Evolutionary conservation across 805 yeast species (phyloP), one percentile per base, ranked within the genome.

Genomic region (Nakazawaea wyomingensis): DNA sequence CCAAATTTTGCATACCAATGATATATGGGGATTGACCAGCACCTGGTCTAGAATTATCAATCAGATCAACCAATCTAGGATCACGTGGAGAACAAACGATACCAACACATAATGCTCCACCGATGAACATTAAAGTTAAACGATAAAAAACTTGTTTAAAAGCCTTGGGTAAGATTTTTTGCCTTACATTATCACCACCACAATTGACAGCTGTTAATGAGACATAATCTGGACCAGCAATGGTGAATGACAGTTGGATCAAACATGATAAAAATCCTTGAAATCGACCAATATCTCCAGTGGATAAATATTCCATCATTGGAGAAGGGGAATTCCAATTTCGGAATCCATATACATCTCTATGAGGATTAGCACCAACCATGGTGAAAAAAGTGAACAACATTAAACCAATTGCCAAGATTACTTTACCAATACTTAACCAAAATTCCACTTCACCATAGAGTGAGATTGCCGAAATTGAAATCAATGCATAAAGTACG

Each of bases 181-280:
- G 72, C 28, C 64, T 62, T 29, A 60, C 59, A 31, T 50, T 54
- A 8, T 95, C 95, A 51, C 79, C 69, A 27, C 72, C 65, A 2
- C 86, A 78, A 58, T 88, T 96, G 37, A 95, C 88, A 3, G 95
- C 95, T 27, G 86, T 78, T 85, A 85, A 81, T 1, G 91, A 74
- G 28, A 88, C 76, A 53, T 85, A 84, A 60, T 88, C 96, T 2
- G 96, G 95, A 0, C 95, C 96, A 3, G 86, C 86, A 48, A 82
- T 77, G 1, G 93, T 83, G 58, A 82, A 87, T 22, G 84, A 68
- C 6, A 95, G 95, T 47, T 77, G 78, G 41, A 76, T 71, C 36
- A 85, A 60, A 48, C 90, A 82, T 0, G 80, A 72, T 52, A 84
- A 60, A 53, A 84, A 85, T 1, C 91, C 95, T 52, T 81, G 75